Evolutionary conservation across 345 rosid genomes (phyloP).

Genomic region (Mangifera indica): DNA sequence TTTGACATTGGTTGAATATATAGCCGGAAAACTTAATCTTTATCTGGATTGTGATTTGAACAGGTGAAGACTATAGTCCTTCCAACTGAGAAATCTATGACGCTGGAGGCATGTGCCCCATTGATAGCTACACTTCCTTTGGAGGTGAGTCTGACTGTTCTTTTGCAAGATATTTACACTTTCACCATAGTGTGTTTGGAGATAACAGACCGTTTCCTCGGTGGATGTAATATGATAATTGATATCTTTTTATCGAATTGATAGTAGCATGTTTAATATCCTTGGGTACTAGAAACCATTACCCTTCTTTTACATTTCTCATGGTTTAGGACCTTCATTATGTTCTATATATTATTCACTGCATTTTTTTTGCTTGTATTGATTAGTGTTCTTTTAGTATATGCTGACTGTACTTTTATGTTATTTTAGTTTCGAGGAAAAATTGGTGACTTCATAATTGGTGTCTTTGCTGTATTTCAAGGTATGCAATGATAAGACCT

Average conservation of each 20-base stretch:
- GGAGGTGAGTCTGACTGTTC: constrained; percentile 51
- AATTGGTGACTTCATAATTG: constrained; percentile 72
- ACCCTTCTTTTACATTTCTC: not conserved
- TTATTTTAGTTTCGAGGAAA: constrained; percentile 65
- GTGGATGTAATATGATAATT: not conserved
- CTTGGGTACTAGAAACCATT: not conserved
- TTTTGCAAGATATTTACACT: not conserved
- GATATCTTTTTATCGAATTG: not conserved
- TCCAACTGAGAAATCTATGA: constrained; percentile 70
- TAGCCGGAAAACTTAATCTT: constrained; percentile 4
- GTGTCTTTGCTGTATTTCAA: constrained; percentile 77
- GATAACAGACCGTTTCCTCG: not conserved
- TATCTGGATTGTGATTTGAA: constrained; percentile 15
- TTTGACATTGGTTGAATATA: not conserved
- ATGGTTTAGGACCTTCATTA: not conserved
- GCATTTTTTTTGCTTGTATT: constrained; percentile 3
- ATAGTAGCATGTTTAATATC: not conserved
- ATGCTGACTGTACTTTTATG: constrained; percentile 21
- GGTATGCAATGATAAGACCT: constrained; percentile 44
- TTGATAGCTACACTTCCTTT: constrained; percentile 93
- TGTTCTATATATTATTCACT: not conserved
- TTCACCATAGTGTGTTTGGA: not conserved
- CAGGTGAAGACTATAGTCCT: constrained; percentile 86
- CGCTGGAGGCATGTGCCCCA: constrained; percentile 78
- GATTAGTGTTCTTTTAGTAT: not conserved